A percentile compares a stretch with the other conserved stretches of the same genome.
These are phyloP conservation scores for Fusarium poae DNA, from an alignment of 2,329 filamentous ascomycete genomes.

Conservation along the genomic window DNA sequence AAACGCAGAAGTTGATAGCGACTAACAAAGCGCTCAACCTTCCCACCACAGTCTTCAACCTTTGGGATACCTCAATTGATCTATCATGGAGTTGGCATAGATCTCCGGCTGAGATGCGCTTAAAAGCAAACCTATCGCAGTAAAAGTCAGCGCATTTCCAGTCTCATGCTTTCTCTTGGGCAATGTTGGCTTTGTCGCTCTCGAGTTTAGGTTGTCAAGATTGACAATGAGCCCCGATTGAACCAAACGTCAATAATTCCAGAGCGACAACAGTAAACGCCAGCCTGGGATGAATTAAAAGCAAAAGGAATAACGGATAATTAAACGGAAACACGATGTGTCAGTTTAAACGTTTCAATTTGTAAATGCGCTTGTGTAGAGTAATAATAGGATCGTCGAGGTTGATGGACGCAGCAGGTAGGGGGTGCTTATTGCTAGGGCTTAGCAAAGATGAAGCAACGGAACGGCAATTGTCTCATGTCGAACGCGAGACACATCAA, in stretches of 20 bases:
- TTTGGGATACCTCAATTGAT: too few species aligned
- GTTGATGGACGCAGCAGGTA: not conserved
- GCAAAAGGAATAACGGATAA: not conserved
- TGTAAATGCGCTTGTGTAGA: not conserved
- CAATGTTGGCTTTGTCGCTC: too few species aligned
- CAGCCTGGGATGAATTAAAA: accelerated
- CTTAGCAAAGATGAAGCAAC: not conserved
- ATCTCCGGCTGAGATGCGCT: too few species aligned
- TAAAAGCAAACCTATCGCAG: too few species aligned
- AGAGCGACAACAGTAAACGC: not conserved
- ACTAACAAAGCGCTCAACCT: not conserved
- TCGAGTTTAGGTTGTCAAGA: too few species aligned
- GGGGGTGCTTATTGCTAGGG: not conserved
- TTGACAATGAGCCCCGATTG: too few species aligned
- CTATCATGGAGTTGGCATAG: too few species aligned
- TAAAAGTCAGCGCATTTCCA: too few species aligned
- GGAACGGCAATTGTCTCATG: not conserved
- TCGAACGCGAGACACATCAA: not conserved
- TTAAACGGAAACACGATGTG: not conserved
- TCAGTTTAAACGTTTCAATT: not conserved
- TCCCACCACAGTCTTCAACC: too few species aligned
- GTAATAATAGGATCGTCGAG: not conserved
- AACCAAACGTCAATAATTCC: not conserved
- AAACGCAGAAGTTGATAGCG: not conserved
- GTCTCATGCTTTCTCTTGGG: too few species aligned